A percentile compares a stretch with the other conserved stretches of the same genome.
These are phyloP conservation scores for Verticillium zaregamsianum DNA, from an alignment of 2,329 filamentous ascomycete genomes.

Conservation along the genomic window DNA sequence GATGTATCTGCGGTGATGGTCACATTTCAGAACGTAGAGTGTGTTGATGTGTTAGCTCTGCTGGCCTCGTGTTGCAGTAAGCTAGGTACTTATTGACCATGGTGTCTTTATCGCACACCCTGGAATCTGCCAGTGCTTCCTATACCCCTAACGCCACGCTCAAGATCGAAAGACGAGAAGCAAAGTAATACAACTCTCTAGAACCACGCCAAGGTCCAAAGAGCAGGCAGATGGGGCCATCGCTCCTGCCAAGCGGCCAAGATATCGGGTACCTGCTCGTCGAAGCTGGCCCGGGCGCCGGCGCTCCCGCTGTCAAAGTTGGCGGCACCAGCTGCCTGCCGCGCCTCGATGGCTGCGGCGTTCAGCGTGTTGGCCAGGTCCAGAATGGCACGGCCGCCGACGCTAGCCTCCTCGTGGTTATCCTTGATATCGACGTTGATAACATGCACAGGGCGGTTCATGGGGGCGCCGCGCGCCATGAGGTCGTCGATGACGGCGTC, in stretches of 20 bases:
- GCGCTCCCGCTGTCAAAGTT: conserved; percentile 68
- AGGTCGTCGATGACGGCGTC: conserved; percentile 95
- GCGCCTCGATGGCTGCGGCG: conserved; percentile 71
- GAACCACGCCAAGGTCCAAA: conserved; percentile 96
- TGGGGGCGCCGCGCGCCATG: conserved; percentile 74
- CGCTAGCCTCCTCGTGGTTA: conserved; percentile 92
- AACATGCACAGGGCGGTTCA: conserved; percentile 93
- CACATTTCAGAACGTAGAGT: too few relatives aligned
- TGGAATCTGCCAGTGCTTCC: background rate
- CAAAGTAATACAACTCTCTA: conserved; percentile 33
- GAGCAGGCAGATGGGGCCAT: conserved; percentile 84
- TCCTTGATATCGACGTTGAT: conserved; percentile 99
- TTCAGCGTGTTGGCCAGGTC: conserved; percentile 87
- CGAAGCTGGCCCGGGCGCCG: conserved; percentile 71
- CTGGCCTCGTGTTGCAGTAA: background rate
- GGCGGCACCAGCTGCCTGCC: conserved; percentile 57
- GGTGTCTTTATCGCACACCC: background rate
- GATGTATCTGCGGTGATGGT: too few relatives aligned
- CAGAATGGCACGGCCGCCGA: conserved; percentile 87
- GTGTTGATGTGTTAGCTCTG: too few relatives aligned
- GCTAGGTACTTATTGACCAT: background rate
- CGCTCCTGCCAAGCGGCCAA: conserved; percentile 90
- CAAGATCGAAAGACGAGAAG: background rate
- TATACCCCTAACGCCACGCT: background rate
- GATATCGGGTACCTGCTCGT: conserved; percentile 89